Base-by-base conservation (phyloP, 768 basidiomycete species). In the Hypholoma fasciculare region DNA sequence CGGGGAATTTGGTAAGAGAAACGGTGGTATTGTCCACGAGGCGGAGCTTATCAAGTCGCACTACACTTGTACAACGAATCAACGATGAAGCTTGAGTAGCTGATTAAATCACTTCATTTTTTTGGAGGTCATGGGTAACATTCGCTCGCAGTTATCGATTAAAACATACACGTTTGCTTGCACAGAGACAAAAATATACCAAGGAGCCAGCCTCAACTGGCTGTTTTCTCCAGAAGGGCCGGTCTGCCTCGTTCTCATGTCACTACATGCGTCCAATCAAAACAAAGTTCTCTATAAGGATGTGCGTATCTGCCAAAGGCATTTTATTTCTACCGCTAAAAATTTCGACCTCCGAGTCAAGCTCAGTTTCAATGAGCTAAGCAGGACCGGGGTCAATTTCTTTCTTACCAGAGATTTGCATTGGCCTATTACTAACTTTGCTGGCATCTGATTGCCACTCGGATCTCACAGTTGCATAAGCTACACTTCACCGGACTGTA, bases 151-250 rank as follows among this genome's bases (percentile, higher is more conserved):
- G 82, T 11, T 74, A 84, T 69, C 79, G 85, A 47, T 89, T 92
- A 85, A 37, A 72, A 17, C 82, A 88, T 70, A 80, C 84, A 17
- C 70, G 71, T 9, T 74, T 91, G 61, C 67, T 46, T 69, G 23
- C 66, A 66, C 34, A 72, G 85, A 38, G 79, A 81, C 6, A 63
- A 42, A 86, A 83, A 68, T 85, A 89, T 67, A 65, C 69, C 39
- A 90, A 84, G 64, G 67, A 75, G 47, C 74, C 80, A n/a, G 78
- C 85, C 78, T 23, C 23, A 23, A 23, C 23, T 23, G 1, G 90
- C n/a, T 92, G 85, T 69, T 87, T 85, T 11, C 71, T 94, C n/a
- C 89, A 94, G 69, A 88, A 89, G 77, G 90, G 85, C 60, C 39
- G 38, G 9, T 30, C 37, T 69, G 27, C 30, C 37, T 46, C 30